A percentile compares a stretch with the other conserved stretches of the same genome.
These are phyloP conservation scores for Alternaria novae-zelandiae DNA, from an alignment of 2,329 filamentous ascomycete genomes.

Conservation along the genomic window DNA sequence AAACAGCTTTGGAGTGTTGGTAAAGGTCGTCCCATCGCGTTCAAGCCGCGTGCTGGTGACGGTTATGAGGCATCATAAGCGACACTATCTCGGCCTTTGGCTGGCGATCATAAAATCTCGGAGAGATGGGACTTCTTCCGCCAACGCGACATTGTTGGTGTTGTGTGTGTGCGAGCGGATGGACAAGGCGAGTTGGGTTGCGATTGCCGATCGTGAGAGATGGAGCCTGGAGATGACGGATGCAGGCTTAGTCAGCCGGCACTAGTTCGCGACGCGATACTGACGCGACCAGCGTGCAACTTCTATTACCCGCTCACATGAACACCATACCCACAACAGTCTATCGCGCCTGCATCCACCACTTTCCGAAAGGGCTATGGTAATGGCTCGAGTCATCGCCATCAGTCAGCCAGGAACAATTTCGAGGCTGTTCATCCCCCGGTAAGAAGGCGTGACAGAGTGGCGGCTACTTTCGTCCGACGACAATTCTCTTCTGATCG, in stretches of 20 bases:
- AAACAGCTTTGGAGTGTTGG: background rate
- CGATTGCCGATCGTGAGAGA: background rate
- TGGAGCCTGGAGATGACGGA: background rate
- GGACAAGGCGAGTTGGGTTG: background rate
- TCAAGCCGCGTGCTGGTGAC: background rate
- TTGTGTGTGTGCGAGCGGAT: background rate
- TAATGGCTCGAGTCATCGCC: background rate
- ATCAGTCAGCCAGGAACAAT: slow-evolving; percentile 4
- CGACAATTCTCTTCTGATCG: background rate
- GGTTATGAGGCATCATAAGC: background rate
- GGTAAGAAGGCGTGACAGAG: background rate
- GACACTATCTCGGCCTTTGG: background rate
- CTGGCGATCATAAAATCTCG: background rate
- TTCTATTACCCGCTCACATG: background rate
- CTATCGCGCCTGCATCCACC: background rate
- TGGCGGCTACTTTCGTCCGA: background rate
- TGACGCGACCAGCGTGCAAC: background rate
- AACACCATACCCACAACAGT: background rate
- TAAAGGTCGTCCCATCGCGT: background rate
- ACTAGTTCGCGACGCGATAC: background rate
- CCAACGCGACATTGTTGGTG: background rate
- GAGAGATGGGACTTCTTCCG: background rate
- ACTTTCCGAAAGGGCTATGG: background rate
- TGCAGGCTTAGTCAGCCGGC: background rate
- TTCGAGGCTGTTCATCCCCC: background rate